Base-by-base conservation (phyloP, 1,139 yeast genomes). In the Dujonia santamariae region DNA sequence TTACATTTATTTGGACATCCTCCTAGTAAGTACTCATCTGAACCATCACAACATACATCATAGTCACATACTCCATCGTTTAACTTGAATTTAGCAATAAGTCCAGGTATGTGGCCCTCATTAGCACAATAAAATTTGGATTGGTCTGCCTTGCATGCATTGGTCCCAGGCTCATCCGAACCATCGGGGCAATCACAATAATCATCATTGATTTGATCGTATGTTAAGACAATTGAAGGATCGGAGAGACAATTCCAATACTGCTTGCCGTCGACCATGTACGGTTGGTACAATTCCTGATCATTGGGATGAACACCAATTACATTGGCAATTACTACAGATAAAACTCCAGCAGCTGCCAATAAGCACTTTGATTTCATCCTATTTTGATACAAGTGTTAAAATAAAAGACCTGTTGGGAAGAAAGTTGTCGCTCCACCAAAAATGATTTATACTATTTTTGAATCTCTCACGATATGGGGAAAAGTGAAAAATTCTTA, bases 151-250 rank as follows among this genome's bases (percentile, higher is more conserved):
- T 60, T 63, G 55, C 97, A 92, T 0, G 97, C 97, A 35, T 84
- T 69, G 1, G 97, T 92, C 0, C 97, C 97, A 0, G 97, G 97
- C 55, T 92, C 98, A 57, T 92, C 98, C 3, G 94, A 81, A 0
- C 98, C 98, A 59, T 92, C 98, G 0, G 97, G 97, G 62, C 98
- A 92, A 54, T 92, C 98, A 57, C 97, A 90, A 50, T 74, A 81
- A 48, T 88, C 83, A 54, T 92, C 97, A 53, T 92, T 90, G 45
- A 92, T 73, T 50, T 81, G 85, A 29, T 67, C 67, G 34, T 66
- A 69, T 19, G 79, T 64, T 19, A 90, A 59, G 14, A 63, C 66
- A 4, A 87, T 75, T 13, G 78, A 71, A 0, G 94, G 81, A 50
- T 84, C 72, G 18, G 62, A 54, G 27, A 90, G 55, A 61, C 97